A percentile compares a stretch with the other conserved stretches of the same genome.
These are phyloP conservation scores for Apiotrichum laibachii DNA, from an alignment of 1,284 basidiomycete species.

Conservation along the genomic window DNA sequence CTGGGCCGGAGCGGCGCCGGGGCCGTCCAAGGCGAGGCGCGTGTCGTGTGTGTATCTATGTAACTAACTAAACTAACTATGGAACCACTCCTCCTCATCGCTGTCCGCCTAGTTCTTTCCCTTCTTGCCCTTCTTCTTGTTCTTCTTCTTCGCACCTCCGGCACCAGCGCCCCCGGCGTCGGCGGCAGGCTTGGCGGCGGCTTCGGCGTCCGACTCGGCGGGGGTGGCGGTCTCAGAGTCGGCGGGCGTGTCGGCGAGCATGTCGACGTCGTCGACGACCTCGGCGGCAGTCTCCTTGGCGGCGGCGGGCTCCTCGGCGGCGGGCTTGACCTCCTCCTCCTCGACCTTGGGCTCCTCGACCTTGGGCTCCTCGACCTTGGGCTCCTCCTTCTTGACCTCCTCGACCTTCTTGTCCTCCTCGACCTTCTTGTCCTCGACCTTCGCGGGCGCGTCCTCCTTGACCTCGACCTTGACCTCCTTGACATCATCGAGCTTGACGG, in stretches of 20 bases:
- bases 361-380: neutral
- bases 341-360: neutral
- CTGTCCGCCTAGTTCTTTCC: neutral
- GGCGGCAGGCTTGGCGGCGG: neutral
- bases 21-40: too few species aligned
- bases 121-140: conserved; percentile 8
- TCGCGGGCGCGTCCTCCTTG: neutral
- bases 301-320: neutral
- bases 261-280: neutral
- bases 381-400: neutral
- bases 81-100: too few species aligned
- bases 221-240: too few species aligned
- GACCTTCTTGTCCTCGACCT: neutral
- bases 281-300: neutral
- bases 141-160: conserved; percentile 1
- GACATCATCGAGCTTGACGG: neutral
- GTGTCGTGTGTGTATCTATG: too few species aligned
- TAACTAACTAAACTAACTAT: too few species aligned
- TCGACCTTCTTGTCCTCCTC: neutral
- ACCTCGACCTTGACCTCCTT: neutral
- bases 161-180: neutral
- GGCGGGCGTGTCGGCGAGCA: neutral
- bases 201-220: neutral
- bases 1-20: too few species aligned
- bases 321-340: neutral